A percentile compares a stretch with the other conserved stretches of the same genome.
Evolutionary conservation across 2,329 filamentous ascomycete species (phyloP).

Genomic region (Paecilomyces niveus): DNA sequence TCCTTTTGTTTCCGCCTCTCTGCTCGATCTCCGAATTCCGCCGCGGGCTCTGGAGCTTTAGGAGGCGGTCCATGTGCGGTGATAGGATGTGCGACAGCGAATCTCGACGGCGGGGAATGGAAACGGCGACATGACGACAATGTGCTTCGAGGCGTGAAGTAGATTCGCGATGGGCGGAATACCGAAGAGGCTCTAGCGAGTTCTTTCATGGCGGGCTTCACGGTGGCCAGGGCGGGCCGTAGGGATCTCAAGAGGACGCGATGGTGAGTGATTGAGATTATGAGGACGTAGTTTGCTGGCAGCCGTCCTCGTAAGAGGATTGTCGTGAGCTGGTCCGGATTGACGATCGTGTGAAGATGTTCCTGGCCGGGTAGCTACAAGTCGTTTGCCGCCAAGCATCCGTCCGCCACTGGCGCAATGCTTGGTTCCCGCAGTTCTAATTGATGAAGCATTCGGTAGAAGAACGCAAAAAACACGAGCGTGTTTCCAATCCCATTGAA

Average conservation of each 20-base stretch:
- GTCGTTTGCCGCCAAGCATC: not conserved
- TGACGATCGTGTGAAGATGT: not conserved
- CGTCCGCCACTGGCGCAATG: not conserved
- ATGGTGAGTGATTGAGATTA: not conserved
- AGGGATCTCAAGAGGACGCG: not conserved
- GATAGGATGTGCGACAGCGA: conserved; percentile 51
- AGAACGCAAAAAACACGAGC: too few relatives aligned
- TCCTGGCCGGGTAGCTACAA: not conserved
- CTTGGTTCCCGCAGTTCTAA: too few relatives aligned
- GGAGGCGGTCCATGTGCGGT: conserved; percentile 56
- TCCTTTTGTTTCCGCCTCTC: conserved; percentile 42
- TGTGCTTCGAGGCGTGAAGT: conserved; percentile 9
- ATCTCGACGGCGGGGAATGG: conserved; percentile 28
- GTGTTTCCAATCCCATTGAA: too few relatives aligned
- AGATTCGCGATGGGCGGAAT: conserved; percentile 13
- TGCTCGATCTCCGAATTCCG: conserved; percentile 42
- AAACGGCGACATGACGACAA: conserved; percentile 20
- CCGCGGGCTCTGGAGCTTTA: conserved; percentile 45
- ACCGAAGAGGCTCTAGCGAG: conserved; percentile 15
- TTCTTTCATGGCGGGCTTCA: conserved; percentile 12
- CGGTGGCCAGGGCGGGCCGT: not conserved
- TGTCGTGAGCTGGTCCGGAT: not conserved
- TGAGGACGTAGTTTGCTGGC: not conserved
- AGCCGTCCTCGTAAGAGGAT: not conserved
- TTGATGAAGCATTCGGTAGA: too few relatives aligned